Conservation (phyloP, 2,329 filamentous ascomycete genomes). For the Paecilomyces variotii region DNA sequence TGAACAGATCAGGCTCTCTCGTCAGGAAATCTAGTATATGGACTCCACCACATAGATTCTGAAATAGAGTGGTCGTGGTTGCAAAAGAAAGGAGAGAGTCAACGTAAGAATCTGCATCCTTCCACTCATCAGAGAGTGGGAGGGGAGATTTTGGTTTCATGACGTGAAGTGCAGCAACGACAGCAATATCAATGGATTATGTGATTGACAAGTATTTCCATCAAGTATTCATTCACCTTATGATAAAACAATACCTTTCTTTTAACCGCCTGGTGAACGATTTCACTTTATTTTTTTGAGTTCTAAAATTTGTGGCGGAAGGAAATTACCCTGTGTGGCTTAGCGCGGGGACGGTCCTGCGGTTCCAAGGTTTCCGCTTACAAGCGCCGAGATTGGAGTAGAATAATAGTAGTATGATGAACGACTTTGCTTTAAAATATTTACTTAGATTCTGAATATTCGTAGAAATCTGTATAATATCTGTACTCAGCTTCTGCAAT, state of each 20-base stretch:
- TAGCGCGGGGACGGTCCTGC: neutral
- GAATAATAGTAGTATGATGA: too few species aligned
- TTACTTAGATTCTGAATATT: too few species aligned
- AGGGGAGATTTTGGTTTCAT: constrained; percentile 49
- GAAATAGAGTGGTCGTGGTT: constrained; percentile 65
- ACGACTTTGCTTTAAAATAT: too few species aligned
- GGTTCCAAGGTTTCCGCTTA: too few species aligned
- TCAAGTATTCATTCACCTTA: neutral
- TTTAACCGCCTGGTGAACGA: neutral
- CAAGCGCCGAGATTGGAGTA: neutral
- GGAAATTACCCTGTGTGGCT: neutral
- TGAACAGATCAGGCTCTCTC: constrained; percentile 72
- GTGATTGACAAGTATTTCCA: neutral
- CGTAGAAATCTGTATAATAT: neutral
- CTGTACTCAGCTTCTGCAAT: neutral
- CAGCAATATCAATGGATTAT: neutral
- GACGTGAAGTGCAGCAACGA: neutral
- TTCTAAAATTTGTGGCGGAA: neutral
- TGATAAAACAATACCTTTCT: neutral
- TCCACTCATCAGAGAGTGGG: constrained; percentile 64
- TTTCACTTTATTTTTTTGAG: neutral
- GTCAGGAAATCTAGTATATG: constrained; percentile 97
- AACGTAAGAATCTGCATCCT: constrained; percentile 67
- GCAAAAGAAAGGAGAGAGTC: constrained; percentile 69
- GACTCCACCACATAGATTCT: constrained; percentile 89